Base-by-base conservation (phyloP, 108 stramenopile species). In the Asterionellopsis glacialis region DNA sequence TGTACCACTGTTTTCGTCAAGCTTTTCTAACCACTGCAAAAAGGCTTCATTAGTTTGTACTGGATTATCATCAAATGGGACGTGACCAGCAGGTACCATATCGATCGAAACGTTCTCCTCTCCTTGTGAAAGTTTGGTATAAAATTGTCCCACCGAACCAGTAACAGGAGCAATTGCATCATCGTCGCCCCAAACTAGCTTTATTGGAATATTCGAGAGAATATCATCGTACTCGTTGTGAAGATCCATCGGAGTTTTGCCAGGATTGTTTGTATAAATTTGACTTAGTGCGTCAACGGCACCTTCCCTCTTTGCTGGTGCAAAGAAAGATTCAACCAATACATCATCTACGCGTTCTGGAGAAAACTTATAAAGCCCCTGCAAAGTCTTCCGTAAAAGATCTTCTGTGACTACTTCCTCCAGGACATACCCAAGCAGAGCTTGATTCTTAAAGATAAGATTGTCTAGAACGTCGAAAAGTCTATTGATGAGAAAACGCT, bases 41-140 rank as follows among this genome's bases (percentile, higher is more conserved):
- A 82, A 55, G 16, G 67, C 51, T 14, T 66, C 55, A 44, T 83
- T 59, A 40, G 63, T 69, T 12, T 81, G 79, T 11, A 55, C 41
- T 11, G 83, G 83, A 56, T 69, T 66, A 25, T 85, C 83, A 48
- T 85, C 83, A 66, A 85, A 85, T 45, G 70, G 78, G 23, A 85
- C 59, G 42, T 85, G 83, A 19, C 83, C 83, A 27, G 61, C 68
- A 1, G 60, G 40, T n/a, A 85, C 64, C 1, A 79, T 43, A 50
- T 79, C 59, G 9, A 85, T 57, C 15, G 73, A 61, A n/a, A 74
- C 68, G 21, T 57, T 18, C 33, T 65, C 5, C 47, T 70, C 52
- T 49, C 43, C 14, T 65, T 50, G 19, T 45, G 76, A 56, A 74
- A 80, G 42, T 56, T 57, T 23, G 70, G 57, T 59, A 47, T 81